Conservation (phyloP, 371 early-diverging fungal genomes). For the Mucor sp. region DNA sequence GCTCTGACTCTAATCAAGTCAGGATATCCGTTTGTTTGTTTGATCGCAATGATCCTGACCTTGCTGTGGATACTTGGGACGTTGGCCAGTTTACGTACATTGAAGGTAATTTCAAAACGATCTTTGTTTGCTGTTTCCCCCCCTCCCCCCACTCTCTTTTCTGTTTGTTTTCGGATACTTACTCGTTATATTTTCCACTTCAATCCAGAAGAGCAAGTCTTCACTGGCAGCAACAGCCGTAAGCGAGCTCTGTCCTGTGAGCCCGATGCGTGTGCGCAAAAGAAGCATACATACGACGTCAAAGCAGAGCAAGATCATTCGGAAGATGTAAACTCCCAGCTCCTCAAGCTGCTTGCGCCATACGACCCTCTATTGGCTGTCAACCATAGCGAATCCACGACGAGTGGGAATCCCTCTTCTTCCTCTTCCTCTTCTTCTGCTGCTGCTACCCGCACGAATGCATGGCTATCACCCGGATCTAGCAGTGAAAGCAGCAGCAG, state of each 20-base stretch:
- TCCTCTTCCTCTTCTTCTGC: too few relatives aligned
- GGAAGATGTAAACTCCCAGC: conserved; percentile 9
- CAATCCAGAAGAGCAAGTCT: not conserved
- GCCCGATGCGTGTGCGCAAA: conserved; percentile 4
- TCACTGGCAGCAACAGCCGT: not conserved
- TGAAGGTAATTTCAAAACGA: conserved; percentile 18
- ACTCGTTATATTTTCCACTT: not conserved
- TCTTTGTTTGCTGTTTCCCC: not conserved
- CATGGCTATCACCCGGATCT: not conserved
- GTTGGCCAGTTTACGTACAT: conserved; percentile 16
- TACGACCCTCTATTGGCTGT: conserved; percentile 11
- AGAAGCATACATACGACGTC: conserved; percentile 7
- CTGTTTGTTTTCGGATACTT: conserved; percentile 9
- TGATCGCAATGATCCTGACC: conserved; percentile 8
- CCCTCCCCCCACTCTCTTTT: not conserved
- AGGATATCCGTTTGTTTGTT: conserved; percentile 11
- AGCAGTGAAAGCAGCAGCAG: not conserved
- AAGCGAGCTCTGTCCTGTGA: conserved; percentile 16
- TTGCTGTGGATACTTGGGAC: conserved; percentile 9
- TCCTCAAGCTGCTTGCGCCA: conserved; percentile 12
- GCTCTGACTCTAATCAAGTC: conserved; percentile 2
- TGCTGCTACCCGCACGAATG: not conserved
- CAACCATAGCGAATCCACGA: not conserved
- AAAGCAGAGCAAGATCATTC: not conserved
- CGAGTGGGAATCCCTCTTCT: not conserved